These are phyloP conservation scores for Xylaria sp. DNA, from an alignment of 2,329 filamentous ascomycete species.

Conservation along the genomic window DNA sequence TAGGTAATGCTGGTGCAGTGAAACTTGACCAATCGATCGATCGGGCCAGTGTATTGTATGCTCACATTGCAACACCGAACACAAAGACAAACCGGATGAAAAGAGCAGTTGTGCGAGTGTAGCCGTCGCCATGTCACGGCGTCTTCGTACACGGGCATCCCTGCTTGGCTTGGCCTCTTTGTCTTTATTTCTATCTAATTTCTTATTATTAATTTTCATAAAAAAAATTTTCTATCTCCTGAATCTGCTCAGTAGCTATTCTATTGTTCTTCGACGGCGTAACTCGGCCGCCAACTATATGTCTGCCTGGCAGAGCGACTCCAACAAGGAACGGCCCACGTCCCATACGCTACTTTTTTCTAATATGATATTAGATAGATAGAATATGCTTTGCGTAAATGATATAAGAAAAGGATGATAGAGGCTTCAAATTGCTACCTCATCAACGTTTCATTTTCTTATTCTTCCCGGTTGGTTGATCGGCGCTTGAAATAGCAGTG, in stretches of 20 bases:
- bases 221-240: neutral
- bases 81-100: neutral
- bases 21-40: conserved; percentile 10
- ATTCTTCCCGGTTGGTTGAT: no score
- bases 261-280: neutral
- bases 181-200: neutral
- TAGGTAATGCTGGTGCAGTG: conserved; percentile 1
- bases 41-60: neutral
- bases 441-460: no score
- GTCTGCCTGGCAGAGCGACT: neutral
- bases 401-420: no score
- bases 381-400: no score
- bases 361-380: no score
- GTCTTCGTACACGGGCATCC: no score
- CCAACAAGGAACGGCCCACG: no score
- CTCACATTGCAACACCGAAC: neutral
- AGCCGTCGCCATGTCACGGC: neutral
- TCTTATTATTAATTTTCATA: neutral
- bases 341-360: no score
- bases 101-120: neutral
- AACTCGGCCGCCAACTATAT: neutral
- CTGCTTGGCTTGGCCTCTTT: neutral
- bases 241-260: no score
- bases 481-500: no score
- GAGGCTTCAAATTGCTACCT: no score